Conservation (phyloP, 1,284 basidiomycete species). For the Apiotrichum porosum region DNA sequence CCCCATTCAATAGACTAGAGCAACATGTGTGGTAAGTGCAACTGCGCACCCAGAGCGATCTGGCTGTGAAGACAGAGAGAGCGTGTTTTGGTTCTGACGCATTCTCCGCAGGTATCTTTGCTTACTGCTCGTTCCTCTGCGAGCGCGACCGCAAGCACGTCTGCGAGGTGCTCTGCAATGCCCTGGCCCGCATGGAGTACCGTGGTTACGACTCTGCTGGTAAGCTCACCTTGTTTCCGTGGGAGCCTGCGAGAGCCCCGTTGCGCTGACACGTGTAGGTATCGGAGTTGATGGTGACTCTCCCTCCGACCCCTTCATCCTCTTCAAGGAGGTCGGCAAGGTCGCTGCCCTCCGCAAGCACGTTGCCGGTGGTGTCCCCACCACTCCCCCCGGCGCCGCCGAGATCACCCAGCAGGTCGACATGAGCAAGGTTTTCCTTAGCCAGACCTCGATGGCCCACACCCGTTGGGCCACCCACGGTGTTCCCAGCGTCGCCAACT, state of each 20-base stretch:
- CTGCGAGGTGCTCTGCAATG: slow-evolving; percentile 86
- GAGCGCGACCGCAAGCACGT: slow-evolving; percentile 93
- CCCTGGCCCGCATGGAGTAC: slow-evolving; percentile 93
- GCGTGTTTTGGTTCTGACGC: no score
- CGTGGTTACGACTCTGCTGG: slow-evolving; percentile 95
- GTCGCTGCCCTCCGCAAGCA: slow-evolving; percentile 90
- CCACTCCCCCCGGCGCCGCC: slow-evolving; percentile 17
- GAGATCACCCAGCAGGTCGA: slow-evolving; percentile 54
- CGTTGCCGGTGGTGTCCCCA: slow-evolving; percentile 62
- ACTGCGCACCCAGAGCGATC: no score
- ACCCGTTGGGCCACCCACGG: slow-evolving; percentile 99
- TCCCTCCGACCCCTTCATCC: slow-evolving; percentile 59
- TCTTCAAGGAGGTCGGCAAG: slow-evolving; percentile 99
- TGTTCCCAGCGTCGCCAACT: slow-evolving; percentile 79
- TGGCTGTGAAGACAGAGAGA: no score
- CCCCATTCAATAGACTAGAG: no score
- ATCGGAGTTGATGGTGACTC: slow-evolving; percentile 93
- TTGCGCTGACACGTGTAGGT: no score
- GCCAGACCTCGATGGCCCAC: slow-evolving; percentile 96
- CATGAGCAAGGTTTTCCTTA: slow-evolving; percentile 73
- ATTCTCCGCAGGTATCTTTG: slow-evolving; percentile 88
- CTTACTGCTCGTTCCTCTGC: slow-evolving; percentile 85
- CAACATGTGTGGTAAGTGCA: slow-evolving; percentile 20
- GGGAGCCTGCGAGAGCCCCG: no score
- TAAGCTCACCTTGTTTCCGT: no score